Base-by-base conservation (phyloP, 805 yeast genomes). In the Candida tallmaniae region DNA sequence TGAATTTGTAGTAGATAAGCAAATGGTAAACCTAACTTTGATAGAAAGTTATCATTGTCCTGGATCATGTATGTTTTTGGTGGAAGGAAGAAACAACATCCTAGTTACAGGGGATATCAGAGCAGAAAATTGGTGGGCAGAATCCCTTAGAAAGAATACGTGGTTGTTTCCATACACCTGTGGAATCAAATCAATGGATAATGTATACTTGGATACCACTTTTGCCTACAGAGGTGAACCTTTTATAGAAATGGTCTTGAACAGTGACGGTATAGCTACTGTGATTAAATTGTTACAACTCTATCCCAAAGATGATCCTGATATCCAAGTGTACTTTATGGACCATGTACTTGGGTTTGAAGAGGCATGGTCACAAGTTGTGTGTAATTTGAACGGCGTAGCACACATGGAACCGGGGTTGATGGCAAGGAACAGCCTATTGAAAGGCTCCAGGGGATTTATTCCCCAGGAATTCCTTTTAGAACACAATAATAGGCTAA, bases 11-110 rank as follows among this genome's bases (percentile, higher is more conserved):
- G 41, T 45, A 14, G 48, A 40, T 23, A 45, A 31, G 5, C 27
- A 34, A 1, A 16, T 20, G 1, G 32, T 74, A 5, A 47, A 35
- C 5, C 51, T 76, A 2, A 68, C 76, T 1, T 46, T 70, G 18
- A 58, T 78, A 2, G 66, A 66, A 5, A 66, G 78, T 0, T 65
- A 76, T 45, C 84, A 78, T 44, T 78, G 83, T 46, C 75, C 80
- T 9, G 83, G 83, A 3, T 63, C 80, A 3, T 60, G 65, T 2
- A 73, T 77, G 78, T 70, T 73, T 37, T 58, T 78, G 19, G 37
- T 78, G 2, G 72, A 71, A 39, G 52, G 52, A 25, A 31, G 7
- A 4, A 32, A 39, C 14, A 49, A 74, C 0, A 68, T 76, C 1
- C 55, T 78, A 6, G 57, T 65, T 20, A 76, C 83, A 0, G 83